Conservation (phyloP, 345 rosid genomes). For the Cochlearia excelsa region DNA sequence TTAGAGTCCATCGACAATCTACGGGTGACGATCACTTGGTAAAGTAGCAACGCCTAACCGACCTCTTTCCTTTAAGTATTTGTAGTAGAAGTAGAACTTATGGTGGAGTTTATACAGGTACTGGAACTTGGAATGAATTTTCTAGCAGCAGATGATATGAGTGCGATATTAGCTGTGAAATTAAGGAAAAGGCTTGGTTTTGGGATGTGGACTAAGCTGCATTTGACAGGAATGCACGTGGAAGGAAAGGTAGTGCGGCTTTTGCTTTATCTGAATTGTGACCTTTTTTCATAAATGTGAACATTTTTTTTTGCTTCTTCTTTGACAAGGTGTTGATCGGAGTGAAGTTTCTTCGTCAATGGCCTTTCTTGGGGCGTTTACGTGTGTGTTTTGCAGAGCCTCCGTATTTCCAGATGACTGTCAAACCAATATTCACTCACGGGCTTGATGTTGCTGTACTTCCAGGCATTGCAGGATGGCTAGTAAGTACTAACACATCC, state of each 20-base stretch:
- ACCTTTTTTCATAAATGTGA: neutral
- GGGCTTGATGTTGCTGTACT: conserved; percentile 89
- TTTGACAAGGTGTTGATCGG: conserved; percentile 70
- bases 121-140: conserved; percentile 88
- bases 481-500: conserved; percentile 51
- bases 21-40: conserved; percentile 93
- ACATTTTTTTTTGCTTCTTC: conserved; percentile 3
- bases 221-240: conserved; percentile 91
- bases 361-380: conserved; percentile 94
- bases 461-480: conserved; percentile 99
- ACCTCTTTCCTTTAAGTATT: conserved; percentile 1
- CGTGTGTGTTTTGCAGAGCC: conserved; percentile 95
- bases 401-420: conserved; percentile 94
- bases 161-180: conserved; percentile 85
- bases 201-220: conserved; percentile 95
- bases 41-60: conserved; percentile 12
- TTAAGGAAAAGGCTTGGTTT: conserved; percentile 86
- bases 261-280: conserved; percentile 14
- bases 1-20: conserved; percentile 66
- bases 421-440: conserved; percentile 73
- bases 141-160: conserved; percentile 92
- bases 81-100: conserved; percentile 13
- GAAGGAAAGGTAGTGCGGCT: conserved; percentile 78
- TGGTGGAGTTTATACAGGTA: conserved; percentile 50
- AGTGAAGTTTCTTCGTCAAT: conserved; percentile 70